A percentile compares a stretch with the other conserved stretches of the same genome.
These are phyloP conservation scores for Cyclanthera cordifolia DNA, from an alignment of 306 rosid genomes.

Conservation along the genomic window DNA sequence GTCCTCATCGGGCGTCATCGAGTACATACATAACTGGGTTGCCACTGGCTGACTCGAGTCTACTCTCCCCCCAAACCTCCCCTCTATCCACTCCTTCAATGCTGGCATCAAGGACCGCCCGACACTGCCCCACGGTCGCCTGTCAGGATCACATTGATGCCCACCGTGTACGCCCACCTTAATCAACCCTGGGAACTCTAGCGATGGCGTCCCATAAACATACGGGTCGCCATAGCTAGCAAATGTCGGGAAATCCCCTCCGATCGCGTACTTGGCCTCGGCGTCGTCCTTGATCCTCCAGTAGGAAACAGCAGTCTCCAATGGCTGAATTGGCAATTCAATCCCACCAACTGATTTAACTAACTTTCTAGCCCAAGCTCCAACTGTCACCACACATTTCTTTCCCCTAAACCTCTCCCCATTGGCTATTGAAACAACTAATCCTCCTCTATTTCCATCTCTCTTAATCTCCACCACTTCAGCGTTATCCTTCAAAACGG, in stretches of 20 bases:
- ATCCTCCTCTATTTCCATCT: constrained; percentile 18
- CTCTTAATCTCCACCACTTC: constrained; percentile 40
- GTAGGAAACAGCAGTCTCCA: constrained; percentile 47
- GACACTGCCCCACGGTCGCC: constrained; percentile 55
- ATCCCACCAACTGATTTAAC: constrained; percentile 43
- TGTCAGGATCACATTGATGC: constrained; percentile 51
- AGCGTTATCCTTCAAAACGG: constrained; percentile 44
- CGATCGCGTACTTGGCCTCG: constrained; percentile 26
- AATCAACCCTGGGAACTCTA: constrained; percentile 80
- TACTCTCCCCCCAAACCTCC: constrained; percentile 36
- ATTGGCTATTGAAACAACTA: constrained; percentile 24
- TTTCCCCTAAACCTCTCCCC: constrained; percentile 41
- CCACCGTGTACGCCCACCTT: constrained; percentile 67
- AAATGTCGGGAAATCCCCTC: constrained; percentile 58
- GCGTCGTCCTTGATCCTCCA: constrained; percentile 63
- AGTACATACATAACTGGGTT: constrained; percentile 66
- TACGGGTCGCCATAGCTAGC: constrained; percentile 26
- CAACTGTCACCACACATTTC: constrained; percentile 79
- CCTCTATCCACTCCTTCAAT: constrained; percentile 48
- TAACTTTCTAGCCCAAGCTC: constrained; percentile 62
- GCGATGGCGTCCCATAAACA: constrained; percentile 58
- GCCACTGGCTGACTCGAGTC: constrained; percentile 44
- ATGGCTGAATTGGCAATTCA: constrained; percentile 47
- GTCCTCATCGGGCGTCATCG: constrained; percentile 72
- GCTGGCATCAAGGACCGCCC: constrained; percentile 9